phyloP scores from a whole-genome alignment of 75 land plant genomes.

The Pinus taeda region DNA sequence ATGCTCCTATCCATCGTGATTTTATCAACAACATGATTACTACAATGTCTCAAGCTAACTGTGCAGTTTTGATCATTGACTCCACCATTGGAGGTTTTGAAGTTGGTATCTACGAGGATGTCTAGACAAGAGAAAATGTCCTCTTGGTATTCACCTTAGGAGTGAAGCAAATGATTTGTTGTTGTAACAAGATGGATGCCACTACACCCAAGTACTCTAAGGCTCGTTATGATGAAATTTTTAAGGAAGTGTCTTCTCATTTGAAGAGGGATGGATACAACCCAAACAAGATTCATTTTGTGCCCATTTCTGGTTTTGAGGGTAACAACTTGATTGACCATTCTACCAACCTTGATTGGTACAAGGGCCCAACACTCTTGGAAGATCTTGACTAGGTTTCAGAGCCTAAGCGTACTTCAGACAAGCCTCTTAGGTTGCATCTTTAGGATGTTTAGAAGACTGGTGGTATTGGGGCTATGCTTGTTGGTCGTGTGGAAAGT shows the following conservation, averaged over 20 bases:
- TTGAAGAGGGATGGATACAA: no score
- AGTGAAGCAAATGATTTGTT: constrained; percentile 41
- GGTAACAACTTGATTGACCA: constrained; percentile 53
- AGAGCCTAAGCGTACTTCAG: constrained; percentile 46
- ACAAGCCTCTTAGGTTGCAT: constrained; percentile 42
- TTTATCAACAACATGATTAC: constrained; percentile 40
- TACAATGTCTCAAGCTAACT: constrained; percentile 36
- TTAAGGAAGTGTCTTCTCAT: constrained; percentile 15
- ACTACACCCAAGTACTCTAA: constrained; percentile 64
- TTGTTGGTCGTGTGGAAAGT: constrained; percentile 52
- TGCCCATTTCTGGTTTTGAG: constrained; percentile 53
- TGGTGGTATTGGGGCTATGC: constrained; percentile 51
- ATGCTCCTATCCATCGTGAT: constrained; percentile 10
- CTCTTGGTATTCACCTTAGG: constrained; percentile 35
- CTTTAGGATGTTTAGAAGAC: constrained; percentile 51
- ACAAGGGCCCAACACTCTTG: constrained; percentile 53
- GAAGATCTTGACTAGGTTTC: constrained; percentile 37
- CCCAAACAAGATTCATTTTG: constrained; percentile 54
- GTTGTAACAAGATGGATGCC: constrained; percentile 47
- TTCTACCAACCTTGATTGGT: constrained; percentile 56
- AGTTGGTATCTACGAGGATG: constrained; percentile 38
- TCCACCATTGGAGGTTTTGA: constrained; percentile 46
- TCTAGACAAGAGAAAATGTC: constrained; percentile 36
- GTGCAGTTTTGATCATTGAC: constrained; percentile 40
- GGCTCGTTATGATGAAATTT: constrained; percentile 37